A percentile compares a stretch with the other conserved stretches of the same genome.
These are phyloP conservation scores for Dichotomocladium elegans DNA, from an alignment of 371 early-diverging fungal genomes.

Conservation along the genomic window DNA sequence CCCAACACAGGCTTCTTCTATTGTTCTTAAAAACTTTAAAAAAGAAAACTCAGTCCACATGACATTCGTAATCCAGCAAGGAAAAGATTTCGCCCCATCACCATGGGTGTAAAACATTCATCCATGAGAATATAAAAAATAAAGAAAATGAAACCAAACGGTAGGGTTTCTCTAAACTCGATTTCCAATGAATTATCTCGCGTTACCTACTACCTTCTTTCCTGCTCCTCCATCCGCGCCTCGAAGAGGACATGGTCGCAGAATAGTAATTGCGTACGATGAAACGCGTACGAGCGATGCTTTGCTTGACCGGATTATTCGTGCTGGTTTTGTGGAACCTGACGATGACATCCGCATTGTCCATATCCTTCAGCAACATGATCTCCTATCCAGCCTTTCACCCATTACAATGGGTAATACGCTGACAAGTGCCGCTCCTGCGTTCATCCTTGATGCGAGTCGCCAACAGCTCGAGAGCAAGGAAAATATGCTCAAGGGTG, in stretches of 20 bases:
- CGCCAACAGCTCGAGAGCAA: background rate
- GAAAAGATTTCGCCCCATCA: no score
- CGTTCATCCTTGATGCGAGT: background rate
- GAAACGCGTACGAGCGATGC: conserved; percentile 4
- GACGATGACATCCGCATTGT: conserved; percentile 3
- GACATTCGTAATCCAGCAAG: no score
- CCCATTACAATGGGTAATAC: background rate
- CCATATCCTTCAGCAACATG: conserved; percentile 1
- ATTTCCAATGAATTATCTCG: no score
- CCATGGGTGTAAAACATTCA: no score
- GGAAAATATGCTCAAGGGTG: background rate
- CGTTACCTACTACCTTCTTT: background rate
- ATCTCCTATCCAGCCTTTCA: background rate
- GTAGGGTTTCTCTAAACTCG: no score
- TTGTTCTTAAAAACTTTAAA: no score
- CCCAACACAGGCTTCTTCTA: no score
- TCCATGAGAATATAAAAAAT: no score
- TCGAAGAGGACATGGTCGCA: background rate
- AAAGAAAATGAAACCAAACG: no score
- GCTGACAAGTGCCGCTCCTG: background rate
- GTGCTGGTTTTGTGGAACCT: conserved; percentile 3
- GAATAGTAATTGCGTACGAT: conserved; percentile 6
- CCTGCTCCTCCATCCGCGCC: background rate
- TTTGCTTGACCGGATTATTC: conserved; percentile 3
- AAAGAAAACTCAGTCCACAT: no score